A percentile compares a stretch with the other conserved stretches of the same genome.
Conservation (phyloP, 1,284 basidiomycete genomes). For the Boletus semigastroideus region DNA sequence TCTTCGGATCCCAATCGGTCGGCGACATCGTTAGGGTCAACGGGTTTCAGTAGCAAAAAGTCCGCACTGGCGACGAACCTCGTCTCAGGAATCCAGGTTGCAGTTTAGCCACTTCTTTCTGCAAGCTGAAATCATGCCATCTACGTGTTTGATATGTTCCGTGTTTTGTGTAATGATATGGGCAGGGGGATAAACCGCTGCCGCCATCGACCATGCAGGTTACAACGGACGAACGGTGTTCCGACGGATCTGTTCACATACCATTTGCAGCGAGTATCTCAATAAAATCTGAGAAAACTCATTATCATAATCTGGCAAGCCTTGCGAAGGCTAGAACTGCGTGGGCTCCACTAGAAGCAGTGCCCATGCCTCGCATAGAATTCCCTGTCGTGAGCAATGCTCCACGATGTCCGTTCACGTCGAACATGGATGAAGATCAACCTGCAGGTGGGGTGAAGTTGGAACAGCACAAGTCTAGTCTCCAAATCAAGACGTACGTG, state of each 20-base stretch:
- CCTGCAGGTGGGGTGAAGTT: slow-evolving; percentile 33
- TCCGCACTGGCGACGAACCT: slow-evolving; percentile 9
- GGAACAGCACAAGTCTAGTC: not conserved
- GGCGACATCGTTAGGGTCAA: slow-evolving; percentile 6
- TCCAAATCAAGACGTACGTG: slow-evolving; percentile 48
- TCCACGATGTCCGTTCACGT: slow-evolving; percentile 62
- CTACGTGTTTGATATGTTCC: slow-evolving; percentile 58
- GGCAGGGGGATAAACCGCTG: slow-evolving; percentile 59
- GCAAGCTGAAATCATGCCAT: slow-evolving; percentile 61
- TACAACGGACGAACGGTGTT: not conserved
- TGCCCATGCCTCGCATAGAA: slow-evolving; percentile 65
- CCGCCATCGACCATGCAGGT: not conserved
- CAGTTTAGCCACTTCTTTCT: slow-evolving; percentile 51
- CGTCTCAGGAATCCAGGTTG: slow-evolving; percentile 39
- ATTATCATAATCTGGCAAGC: slow-evolving; percentile 54
- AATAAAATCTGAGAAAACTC: slow-evolving; percentile 67
- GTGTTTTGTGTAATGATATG: slow-evolving; percentile 54
- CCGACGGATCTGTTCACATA: slow-evolving; percentile 30
- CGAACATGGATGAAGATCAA: slow-evolving; percentile 72
- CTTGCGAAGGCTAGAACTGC: slow-evolving; percentile 47
- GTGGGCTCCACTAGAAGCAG: slow-evolving; percentile 41
- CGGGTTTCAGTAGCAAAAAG: not conserved
- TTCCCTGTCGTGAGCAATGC: slow-evolving; percentile 57
- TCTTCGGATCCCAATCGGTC: slow-evolving; percentile 9
- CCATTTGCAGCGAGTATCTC: slow-evolving; percentile 68